phyloP scores from a whole-genome alignment of 1,284 basidiomycete species.

The Ustilago tritici region DNA sequence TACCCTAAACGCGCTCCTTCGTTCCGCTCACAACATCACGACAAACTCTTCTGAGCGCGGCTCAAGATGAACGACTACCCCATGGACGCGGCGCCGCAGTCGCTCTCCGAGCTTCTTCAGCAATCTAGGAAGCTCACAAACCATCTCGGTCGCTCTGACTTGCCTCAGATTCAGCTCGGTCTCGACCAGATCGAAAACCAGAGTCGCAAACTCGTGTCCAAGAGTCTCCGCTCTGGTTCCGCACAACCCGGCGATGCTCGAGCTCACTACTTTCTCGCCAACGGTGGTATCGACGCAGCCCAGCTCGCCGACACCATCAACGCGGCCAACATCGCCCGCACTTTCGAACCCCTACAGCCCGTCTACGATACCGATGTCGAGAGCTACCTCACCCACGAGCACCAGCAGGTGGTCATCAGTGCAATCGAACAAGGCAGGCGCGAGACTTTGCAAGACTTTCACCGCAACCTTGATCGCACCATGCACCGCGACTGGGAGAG shows the following conservation, averaged over 20 bases:
- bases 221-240: slow-evolving; percentile 71
- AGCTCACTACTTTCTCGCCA: slow-evolving; percentile 77
- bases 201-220: slow-evolving; percentile 66
- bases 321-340: slow-evolving; percentile 83
- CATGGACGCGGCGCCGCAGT: slow-evolving; percentile 55
- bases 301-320: slow-evolving; percentile 82
- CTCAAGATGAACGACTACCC: slow-evolving; percentile 53
- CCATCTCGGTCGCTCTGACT: slow-evolving; percentile 73
- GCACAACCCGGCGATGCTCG: slow-evolving; percentile 73
- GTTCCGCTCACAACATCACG: background rate
- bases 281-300: slow-evolving; percentile 88
- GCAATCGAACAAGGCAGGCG: slow-evolving; percentile 90
- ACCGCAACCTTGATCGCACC: slow-evolving; percentile 80
- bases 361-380: slow-evolving; percentile 90
- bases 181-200: slow-evolving; percentile 92
- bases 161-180: slow-evolving; percentile 86
- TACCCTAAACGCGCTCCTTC: background rate
- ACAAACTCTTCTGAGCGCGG: background rate
- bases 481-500: slow-evolving; percentile 87
- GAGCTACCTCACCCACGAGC: slow-evolving; percentile 83
- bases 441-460: slow-evolving; percentile 87
- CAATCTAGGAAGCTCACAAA: slow-evolving; percentile 67
- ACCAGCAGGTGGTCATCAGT: slow-evolving; percentile 92
- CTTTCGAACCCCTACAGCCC: slow-evolving; percentile 87
- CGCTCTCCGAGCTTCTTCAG: slow-evolving; percentile 64